Base-by-base conservation (phyloP, 768 basidiomycete genomes). In the Mycena venus region DNA sequence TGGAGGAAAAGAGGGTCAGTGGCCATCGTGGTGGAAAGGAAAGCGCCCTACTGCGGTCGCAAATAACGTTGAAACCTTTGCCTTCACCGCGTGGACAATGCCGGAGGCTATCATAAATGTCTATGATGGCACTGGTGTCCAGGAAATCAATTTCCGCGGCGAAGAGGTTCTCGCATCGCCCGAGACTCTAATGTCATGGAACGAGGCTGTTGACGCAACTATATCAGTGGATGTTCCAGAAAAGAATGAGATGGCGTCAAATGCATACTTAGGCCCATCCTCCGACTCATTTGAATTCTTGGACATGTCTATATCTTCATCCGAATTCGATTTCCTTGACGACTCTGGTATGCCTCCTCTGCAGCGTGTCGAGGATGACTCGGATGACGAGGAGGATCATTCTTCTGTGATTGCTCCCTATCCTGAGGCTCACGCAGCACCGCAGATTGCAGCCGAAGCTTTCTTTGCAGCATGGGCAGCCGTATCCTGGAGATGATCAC, bases 1-100 rank as follows among this genome's bases (percentile, higher is more conserved):
- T 5, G 60, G 69, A 4, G 69, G 69, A 6, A 70, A 70, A 32
- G 69, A 60, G 59, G 69, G 69, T 49, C 69, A 70, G 21, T 70
- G 42, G n/a, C 60, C 69, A 10, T 19, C 69, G 9, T 47, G 49
- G n/a, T 70, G 62, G 62, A 63, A 63, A 31, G 62, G 62, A 25
- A 63, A 63, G 44, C 44, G 47, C 5, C 47, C 47, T 23, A 23
- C 47, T 7, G 21, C 47, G 6, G 21, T 23, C 17, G 47, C 47
- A 11, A 49, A 49, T 23, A n/a, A n/a, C n/a, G n/a, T n/a, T n/a
- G n/a, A n/a, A n/a, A n/a, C n/a, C n/a, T n/a, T n/a, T n/a, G n/a
- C n/a, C n/a, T n/a, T n/a, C n/a, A n/a, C n/a, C n/a, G n/a, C n/a
- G n/a, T n/a, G n/a, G n/a, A n/a, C n/a, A 78, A 80, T 68, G 17